Evolutionary conservation across 805 yeast genomes (phyloP).

Genomic region (Torulaspora gathmanii): DNA sequence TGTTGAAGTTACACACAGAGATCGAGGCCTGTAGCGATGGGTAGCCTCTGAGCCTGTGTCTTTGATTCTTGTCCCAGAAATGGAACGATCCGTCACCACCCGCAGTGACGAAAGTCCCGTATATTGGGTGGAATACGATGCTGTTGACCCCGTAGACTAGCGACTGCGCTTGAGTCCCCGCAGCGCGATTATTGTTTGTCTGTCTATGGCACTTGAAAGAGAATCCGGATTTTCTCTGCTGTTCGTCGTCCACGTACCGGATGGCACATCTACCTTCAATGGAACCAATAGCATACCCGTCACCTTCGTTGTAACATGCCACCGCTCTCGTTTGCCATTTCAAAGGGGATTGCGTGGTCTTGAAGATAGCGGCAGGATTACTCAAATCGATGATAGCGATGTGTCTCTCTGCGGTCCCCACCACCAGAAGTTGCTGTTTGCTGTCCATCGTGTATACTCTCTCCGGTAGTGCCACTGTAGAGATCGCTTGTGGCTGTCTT

Average conservation of each 20-base stretch:
- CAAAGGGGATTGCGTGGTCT: constrained; percentile 67
- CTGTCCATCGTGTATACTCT: constrained; percentile 87
- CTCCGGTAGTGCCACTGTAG: constrained; percentile 81
- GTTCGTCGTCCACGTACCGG: constrained; percentile 81
- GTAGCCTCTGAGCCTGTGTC: constrained; percentile 77
- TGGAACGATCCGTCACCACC: constrained; percentile 93
- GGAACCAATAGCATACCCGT: constrained; percentile 89
- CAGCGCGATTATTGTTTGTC: constrained; percentile 40
- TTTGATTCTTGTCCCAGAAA: constrained; percentile 94
- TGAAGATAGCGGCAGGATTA: constrained; percentile 77
- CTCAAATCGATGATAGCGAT: constrained; percentile 71
- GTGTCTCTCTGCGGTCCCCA: constrained; percentile 91
- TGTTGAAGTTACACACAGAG: constrained; percentile 73
- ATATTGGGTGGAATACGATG: constrained; percentile 79
- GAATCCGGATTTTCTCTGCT: constrained; percentile 68
- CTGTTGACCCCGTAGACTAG: constrained; percentile 75
- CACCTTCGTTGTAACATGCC: constrained; percentile 83
- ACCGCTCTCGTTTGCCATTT: constrained; percentile 85
- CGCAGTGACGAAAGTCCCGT: constrained; percentile 89
- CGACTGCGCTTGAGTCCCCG: constrained; percentile 51
- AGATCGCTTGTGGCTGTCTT: constrained; percentile 75
- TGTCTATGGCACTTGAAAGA: constrained; percentile 94
- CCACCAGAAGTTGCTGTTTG: constrained; percentile 74
- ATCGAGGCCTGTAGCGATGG: constrained; percentile 65
- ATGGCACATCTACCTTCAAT: constrained; percentile 95